These are phyloP conservation scores for Fusarium oligoseptatum DNA, from an alignment of 2,329 filamentous ascomycete species.

Conservation along the genomic window DNA sequence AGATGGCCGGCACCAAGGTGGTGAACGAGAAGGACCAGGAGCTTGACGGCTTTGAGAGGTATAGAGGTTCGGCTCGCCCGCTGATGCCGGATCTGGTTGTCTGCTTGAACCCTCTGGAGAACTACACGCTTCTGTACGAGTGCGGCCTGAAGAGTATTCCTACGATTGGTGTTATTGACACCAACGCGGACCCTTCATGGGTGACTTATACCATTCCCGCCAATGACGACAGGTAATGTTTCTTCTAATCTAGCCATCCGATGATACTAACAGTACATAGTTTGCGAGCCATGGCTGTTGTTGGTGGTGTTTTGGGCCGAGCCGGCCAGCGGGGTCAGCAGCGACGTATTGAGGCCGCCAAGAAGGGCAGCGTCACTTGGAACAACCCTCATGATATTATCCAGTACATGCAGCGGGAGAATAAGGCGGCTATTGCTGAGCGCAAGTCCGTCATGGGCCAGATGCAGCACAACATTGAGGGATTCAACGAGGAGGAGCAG, in stretches of 20 bases:
- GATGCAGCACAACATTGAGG: conserved; percentile 52
- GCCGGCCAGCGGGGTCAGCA: conserved; percentile 84
- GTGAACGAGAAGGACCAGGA: conserved; percentile 80
- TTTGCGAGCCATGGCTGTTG: conserved; percentile 83
- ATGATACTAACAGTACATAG: conserved; percentile 60
- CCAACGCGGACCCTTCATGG: conserved; percentile 90
- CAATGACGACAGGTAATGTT: conserved; percentile 88
- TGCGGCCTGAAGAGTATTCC: conserved; percentile 90
- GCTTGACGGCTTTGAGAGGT: conserved; percentile 72
- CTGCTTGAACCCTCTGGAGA: conserved; percentile 92
- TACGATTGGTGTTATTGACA: conserved; percentile 95
- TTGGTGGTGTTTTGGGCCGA: conserved; percentile 86
- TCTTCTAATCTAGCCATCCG: background rate
- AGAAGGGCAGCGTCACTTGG: conserved; percentile 75
- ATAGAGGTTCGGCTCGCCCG: conserved; percentile 72
- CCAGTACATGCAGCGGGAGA: conserved; percentile 54
- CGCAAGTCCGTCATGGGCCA: conserved; percentile 55
- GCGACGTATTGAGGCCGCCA: conserved; percentile 73
- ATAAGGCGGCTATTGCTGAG: conserved; percentile 47
- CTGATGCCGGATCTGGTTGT: conserved; percentile 92
- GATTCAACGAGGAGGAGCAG: conserved; percentile 56
- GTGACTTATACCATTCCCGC: conserved; percentile 97
- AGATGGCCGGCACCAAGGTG: conserved; percentile 76
- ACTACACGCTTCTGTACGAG: conserved; percentile 90
- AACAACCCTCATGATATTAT: conserved; percentile 60